Percentiles rank a stretch among this genome's conserved stretches.
phyloP scores from a whole-genome alignment of 2,329 filamentous ascomycete genomes.

The Epichloe coenophiala region DNA sequence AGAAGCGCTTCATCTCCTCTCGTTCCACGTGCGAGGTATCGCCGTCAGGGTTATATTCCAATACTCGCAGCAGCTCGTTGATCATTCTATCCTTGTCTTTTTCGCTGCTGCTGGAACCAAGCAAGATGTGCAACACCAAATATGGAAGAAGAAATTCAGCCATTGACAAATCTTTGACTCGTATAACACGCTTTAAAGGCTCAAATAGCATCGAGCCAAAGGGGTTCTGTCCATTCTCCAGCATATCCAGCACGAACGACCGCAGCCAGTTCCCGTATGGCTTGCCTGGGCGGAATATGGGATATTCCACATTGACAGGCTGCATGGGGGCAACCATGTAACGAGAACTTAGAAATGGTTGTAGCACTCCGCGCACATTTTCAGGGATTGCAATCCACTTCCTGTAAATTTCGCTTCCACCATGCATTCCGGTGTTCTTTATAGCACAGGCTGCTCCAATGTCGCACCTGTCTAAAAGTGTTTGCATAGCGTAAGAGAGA shows the following conservation, averaged over 20 bases:
- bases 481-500: constrained; percentile 88
- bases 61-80: constrained; percentile 60
- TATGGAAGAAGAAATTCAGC: constrained; percentile 84
- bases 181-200: constrained; percentile 68
- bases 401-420: constrained; percentile 47
- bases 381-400: constrained; percentile 73
- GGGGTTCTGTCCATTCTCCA: constrained; percentile 61
- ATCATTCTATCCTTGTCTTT: constrained; percentile 51
- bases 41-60: constrained; percentile 45
- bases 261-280: constrained; percentile 74
- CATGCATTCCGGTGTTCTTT: constrained; percentile 25
- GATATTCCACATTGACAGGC: constrained; percentile 50
- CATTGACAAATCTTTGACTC: constrained; percentile 73
- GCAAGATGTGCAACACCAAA: constrained; percentile 66
- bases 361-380: constrained; percentile 64
- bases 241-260: constrained; percentile 65
- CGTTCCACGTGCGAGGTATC: constrained; percentile 45
- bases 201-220: constrained; percentile 69
- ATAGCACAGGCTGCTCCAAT: constrained; percentile 45
- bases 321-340: constrained; percentile 59
- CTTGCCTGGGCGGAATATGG: constrained; percentile 57
- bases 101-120: constrained; percentile 50
- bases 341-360: constrained; percentile 73
- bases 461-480: constrained; percentile 66
- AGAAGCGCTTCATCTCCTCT: constrained; percentile 72